Percentiles rank a stretch among this genome's conserved stretches.
These are phyloP conservation scores for Sugiyamaella sp. DNA, from an alignment of 1,139 yeast species.

Conservation along the genomic window DNA sequence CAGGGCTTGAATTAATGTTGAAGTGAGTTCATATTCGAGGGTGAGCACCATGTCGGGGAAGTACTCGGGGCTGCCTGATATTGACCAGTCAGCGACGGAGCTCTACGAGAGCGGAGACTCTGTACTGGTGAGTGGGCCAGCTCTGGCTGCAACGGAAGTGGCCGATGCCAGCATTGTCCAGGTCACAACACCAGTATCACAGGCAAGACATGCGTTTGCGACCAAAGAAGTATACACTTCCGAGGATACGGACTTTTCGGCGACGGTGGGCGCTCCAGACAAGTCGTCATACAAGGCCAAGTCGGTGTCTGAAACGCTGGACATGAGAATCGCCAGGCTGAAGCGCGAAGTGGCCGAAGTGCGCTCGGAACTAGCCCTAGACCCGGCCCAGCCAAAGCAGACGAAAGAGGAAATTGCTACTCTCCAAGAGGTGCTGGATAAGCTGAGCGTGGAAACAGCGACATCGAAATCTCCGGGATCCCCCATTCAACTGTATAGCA, in stretches of 20 bases:
- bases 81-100: constrained; percentile 23
- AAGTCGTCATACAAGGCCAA: constrained; percentile 21
- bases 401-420: constrained; percentile 16
- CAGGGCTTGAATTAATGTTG: too few relatives aligned
- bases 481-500: not conserved
- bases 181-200: constrained; percentile 8
- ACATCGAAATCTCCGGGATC: too few relatives aligned
- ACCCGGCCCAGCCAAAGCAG: constrained; percentile 21
- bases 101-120: constrained; percentile 28
- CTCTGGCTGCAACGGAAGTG: not conserved
- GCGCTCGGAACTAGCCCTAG: constrained; percentile 26
- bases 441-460: not conserved
- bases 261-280: constrained; percentile 2
- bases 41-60: constrained; percentile 20
- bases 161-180: constrained; percentile 18
- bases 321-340: constrained; percentile 52
- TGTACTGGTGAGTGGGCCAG: not conserved
- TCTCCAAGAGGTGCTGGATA: constrained; percentile 2
- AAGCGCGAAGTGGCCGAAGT: constrained; percentile 51
- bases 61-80: constrained; percentile 19
- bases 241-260: constrained; percentile 23
- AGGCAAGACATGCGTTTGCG: constrained; percentile 25
- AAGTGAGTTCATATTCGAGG: too few relatives aligned
- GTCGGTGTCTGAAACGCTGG: constrained; percentile 29
- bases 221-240: constrained; percentile 26